These are phyloP conservation scores for Talaromyces wortmannii DNA, from an alignment of 495 filamentous ascomycete species.

Conservation along the genomic window DNA sequence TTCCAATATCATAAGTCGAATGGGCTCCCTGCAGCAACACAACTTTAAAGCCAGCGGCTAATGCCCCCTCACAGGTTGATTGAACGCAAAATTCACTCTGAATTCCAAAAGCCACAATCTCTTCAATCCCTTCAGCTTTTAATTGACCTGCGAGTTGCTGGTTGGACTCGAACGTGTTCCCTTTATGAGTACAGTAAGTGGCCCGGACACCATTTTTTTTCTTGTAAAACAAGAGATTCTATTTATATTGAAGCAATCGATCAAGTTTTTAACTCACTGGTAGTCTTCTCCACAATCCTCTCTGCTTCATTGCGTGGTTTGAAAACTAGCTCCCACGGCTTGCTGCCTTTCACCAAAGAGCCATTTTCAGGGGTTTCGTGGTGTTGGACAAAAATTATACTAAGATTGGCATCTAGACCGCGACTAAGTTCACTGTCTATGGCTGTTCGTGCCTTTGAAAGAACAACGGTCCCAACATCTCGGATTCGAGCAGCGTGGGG, in stretches of 20 bases:
- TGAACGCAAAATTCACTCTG: conserved; percentile 28
- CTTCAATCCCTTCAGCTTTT: conserved; percentile 3
- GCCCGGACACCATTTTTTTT: no score
- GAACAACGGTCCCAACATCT: neutral
- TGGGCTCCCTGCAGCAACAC: conserved; percentile 21
- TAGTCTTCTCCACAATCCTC: conserved; percentile 15
- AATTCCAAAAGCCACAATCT: conserved; percentile 21
- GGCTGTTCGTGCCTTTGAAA: neutral
- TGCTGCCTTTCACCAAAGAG: conserved; percentile 10
- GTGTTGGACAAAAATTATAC: conserved; percentile 25
- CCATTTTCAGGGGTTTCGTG: conserved; percentile 15
- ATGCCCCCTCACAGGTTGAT: conserved; percentile 17
- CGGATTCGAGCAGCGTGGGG: conserved; percentile 13
- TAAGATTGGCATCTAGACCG: neutral
- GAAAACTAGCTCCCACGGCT: conserved; percentile 24
- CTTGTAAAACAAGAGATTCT: no score
- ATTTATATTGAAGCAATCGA: no score
- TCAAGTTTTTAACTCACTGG: conserved; percentile 10
- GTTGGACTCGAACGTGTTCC: conserved; percentile 23
- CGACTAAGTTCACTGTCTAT: neutral
- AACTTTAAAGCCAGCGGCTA: conserved; percentile 18
- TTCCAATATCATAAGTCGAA: conserved; percentile 21
- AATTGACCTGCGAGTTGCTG: conserved; percentile 14
- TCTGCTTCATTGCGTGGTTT: conserved; percentile 4
- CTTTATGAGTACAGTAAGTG: no score